A percentile compares a stretch with the other conserved stretches of the same genome.
Evolutionary conservation across 2,329 filamentous ascomycete species (phyloP).

Genomic region (Passalora sequoiae): DNA sequence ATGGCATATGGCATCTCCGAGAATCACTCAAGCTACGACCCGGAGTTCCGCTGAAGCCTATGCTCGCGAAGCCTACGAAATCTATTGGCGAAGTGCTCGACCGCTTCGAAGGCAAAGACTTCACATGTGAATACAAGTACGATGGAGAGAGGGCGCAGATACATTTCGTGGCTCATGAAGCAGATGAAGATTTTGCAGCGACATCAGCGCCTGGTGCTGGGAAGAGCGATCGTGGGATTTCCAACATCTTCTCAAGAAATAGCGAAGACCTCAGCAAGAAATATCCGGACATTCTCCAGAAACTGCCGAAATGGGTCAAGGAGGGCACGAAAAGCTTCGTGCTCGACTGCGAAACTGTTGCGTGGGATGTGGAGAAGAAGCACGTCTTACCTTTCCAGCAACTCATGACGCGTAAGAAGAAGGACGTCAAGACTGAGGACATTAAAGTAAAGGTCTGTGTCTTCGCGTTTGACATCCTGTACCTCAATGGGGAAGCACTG

Average conservation of each 20-base stretch:
- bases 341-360: constrained; percentile 96
- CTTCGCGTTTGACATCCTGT: constrained; percentile 92
- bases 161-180: constrained; percentile 85
- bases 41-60: constrained; percentile 91
- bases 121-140: constrained; percentile 99
- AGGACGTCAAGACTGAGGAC: constrained; percentile 92
- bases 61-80: constrained; percentile 98
- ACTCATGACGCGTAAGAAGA: constrained; percentile 95
- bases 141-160: constrained; percentile 98
- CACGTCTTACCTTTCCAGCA: constrained; percentile 96
- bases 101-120: constrained; percentile 89
- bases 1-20: constrained; percentile 76
- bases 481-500: constrained; percentile 82
- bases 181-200: constrained; percentile 63
- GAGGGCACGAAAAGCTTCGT: constrained; percentile 89
- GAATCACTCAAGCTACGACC: constrained; percentile 88
- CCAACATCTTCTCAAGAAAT: constrained; percentile 94
- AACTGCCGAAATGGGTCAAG: constrained; percentile 85
- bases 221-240: constrained; percentile 66
- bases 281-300: constrained; percentile 89
- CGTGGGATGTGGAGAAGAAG: constrained; percentile 91
- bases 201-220: constrained; percentile 54
- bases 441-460: constrained; percentile 97
- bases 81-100: constrained; percentile 96
- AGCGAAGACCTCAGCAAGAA: constrained; percentile 97